Evolutionary conservation across 1,139 yeast genomes (phyloP).

Genomic region (Candida tetrigidarum): DNA sequence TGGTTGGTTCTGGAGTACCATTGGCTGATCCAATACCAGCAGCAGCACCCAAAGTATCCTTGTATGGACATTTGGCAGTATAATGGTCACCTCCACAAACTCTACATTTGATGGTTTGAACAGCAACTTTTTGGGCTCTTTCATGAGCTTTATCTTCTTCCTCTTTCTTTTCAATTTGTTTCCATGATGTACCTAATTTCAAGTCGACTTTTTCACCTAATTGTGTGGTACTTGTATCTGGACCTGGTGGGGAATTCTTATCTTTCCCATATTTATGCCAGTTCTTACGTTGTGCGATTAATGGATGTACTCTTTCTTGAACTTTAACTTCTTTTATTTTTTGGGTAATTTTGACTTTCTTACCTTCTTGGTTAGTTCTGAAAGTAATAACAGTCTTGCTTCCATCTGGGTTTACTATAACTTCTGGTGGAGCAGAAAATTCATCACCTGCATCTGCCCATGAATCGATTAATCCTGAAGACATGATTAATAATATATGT

Average conservation of each 20-base stretch:
- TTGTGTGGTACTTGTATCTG: slow-evolving; percentile 87
- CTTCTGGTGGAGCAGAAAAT: slow-evolving; percentile 69
- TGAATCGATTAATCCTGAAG: slow-evolving; percentile 45
- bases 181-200: slow-evolving; percentile 74
- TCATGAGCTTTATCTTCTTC: slow-evolving; percentile 64
- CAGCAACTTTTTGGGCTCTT: slow-evolving; percentile 49
- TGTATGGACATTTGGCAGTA: slow-evolving; percentile 95
- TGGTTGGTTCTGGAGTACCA: slow-evolving; percentile 33
- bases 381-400: slow-evolving; percentile 86
- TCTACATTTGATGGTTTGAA: slow-evolving; percentile 74
- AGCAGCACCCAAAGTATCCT: slow-evolving; percentile 77
- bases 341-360: slow-evolving; percentile 87
- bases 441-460: slow-evolving; percentile 78
- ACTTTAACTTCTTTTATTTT: slow-evolving; percentile 77
- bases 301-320: slow-evolving; percentile 80
- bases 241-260: slow-evolving; percentile 76
- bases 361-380: slow-evolving; percentile 77
- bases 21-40: slow-evolving; percentile 29
- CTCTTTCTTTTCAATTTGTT: slow-evolving; percentile 60
- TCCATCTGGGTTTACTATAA: slow-evolving; percentile 82
- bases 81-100: slow-evolving; percentile 93
- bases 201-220: slow-evolving; percentile 81
- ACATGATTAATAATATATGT: slow-evolving; percentile 30
- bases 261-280: slow-evolving; percentile 89
- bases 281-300: slow-evolving; percentile 71